These are phyloP conservation scores for Ascochyta pisi DNA, from an alignment of 2,329 filamentous ascomycete species.

Conservation along the genomic window DNA sequence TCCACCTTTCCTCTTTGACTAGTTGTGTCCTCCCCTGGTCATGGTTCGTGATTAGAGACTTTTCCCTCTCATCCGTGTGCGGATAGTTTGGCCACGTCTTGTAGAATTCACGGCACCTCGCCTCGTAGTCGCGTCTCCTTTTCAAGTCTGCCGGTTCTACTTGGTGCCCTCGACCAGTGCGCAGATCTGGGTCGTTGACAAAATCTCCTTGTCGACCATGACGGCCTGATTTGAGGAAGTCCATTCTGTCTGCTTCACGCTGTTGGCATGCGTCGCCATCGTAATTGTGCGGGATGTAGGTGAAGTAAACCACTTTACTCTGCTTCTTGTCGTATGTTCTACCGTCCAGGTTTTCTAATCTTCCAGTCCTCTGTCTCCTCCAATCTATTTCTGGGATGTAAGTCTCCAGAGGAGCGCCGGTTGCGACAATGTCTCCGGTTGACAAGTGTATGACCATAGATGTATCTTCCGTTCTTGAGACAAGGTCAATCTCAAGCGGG, in stretches of 20 bases:
- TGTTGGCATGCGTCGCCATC: not conserved
- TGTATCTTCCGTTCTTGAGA: not conserved
- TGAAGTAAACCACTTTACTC: not conserved
- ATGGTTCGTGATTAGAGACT: not conserved
- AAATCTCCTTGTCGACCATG: constrained; percentile 33
- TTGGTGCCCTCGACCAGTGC: constrained; percentile 31
- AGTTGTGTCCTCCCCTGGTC: not conserved
- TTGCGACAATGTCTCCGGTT: not conserved
- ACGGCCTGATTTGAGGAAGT: constrained; percentile 29
- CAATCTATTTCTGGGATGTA: not conserved
- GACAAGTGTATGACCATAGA: not conserved
- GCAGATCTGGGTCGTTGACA: constrained; percentile 21
- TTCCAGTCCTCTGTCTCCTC: not conserved
- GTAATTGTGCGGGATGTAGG: not conserved
- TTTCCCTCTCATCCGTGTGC: not conserved
- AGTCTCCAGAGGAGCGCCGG: not conserved
- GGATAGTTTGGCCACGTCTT: not conserved
- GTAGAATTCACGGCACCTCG: not conserved
- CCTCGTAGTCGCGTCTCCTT: constrained; percentile 2
- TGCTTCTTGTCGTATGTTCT: not conserved
- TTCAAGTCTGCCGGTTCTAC: constrained; percentile 22
- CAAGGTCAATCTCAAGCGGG: not conserved
- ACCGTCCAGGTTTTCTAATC: not conserved
- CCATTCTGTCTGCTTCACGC: not conserved
- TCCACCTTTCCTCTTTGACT: constrained; percentile 20